phyloP scores from a whole-genome alignment of 495 filamentous ascomycete species.

The Acidiella bohemica region DNA sequence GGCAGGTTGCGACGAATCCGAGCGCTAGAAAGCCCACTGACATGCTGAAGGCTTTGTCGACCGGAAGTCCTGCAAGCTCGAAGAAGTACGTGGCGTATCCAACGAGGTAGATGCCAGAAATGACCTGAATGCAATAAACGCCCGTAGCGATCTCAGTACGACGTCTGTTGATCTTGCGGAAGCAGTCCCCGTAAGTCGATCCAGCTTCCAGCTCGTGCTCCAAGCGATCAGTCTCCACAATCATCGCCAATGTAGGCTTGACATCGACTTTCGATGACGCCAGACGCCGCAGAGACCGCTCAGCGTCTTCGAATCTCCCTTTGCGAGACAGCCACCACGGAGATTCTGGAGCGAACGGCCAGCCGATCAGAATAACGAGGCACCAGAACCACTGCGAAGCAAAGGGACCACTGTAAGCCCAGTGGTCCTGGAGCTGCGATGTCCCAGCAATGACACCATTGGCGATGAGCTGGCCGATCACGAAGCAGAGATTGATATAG shows the following conservation, averaged over 20 bases:
- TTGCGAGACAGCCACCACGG: constrained; percentile 27
- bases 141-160: constrained; percentile 30
- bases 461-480: constrained; percentile 40
- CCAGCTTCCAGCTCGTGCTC: constrained; percentile 27
- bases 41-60: constrained; percentile 28
- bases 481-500: constrained; percentile 36
- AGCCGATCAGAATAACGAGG: constrained; percentile 25
- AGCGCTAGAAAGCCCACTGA: constrained; percentile 32
- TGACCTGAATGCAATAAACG: constrained; percentile 68
- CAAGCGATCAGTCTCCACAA: constrained; percentile 27
- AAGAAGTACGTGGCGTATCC: constrained; percentile 74
- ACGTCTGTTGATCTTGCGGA: constrained; percentile 23
- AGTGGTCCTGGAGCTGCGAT: constrained; percentile 19
- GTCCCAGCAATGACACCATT: constrained; percentile 35
- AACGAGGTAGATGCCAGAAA: constrained; percentile 66
- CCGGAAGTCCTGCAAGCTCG: constrained; percentile 47
- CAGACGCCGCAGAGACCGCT: constrained; percentile 23
- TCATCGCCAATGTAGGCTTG: constrained; percentile 28
- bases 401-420: constrained; percentile 32
- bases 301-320: constrained; percentile 25
- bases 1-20: constrained; percentile 38
- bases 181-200: constrained; percentile 27
- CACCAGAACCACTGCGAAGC: constrained; percentile 33
- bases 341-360: constrained; percentile 29
- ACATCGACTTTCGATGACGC: constrained; percentile 25